Evolutionary conservation across 1,139 yeast species (phyloP), one percentile per base, ranked within the genome.

Genomic region (Scheffersomyces titani): DNA sequence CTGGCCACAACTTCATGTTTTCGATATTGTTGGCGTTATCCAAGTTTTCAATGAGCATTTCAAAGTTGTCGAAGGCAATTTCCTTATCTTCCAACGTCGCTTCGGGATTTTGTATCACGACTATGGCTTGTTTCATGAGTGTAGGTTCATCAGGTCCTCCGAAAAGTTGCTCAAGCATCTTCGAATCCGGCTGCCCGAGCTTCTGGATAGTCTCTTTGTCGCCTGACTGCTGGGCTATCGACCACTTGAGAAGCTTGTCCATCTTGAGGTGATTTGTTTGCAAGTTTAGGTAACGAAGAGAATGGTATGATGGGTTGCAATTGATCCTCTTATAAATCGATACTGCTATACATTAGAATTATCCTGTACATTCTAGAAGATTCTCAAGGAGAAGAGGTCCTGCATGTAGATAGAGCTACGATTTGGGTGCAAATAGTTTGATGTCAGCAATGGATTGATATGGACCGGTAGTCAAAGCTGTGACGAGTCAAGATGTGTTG

Each of bases 1-100:
- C 80, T 16, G 83, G 86, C 99, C 98, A 96, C 63, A 93, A 80
- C 60, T 86, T 84, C 78, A 92, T 71, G 65, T 89, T 90, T 62
- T 90, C 94, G 61, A 94, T 88, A 67, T 92, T 92, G 72, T 94
- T 93, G 22, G 99, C 98, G 70, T 94, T 94, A 71, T 94, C 99
- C 63, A 94, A 75, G 68, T 92, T 92, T 70, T 94, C 99, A 59
- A 94, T 89, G 57, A 94, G 80, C 96, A 93, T 92, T 71, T 94
- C 98, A 66, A 93, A 89, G 70, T 92, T 92, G 61, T 94, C 98
- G 59, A 93, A 82, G 0, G 98, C 97, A 18, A 85, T 83, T 57
- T 87, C 81, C 63, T 88, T 88, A 66, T 83, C 82, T 52, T 88
- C 94, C 44, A 83, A 67, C 3, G 81, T 80, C 19, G 87, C 87